These are phyloP conservation scores for Phialophora tarda DNA, from an alignment of 2,329 filamentous ascomycete species.

Conservation along the genomic window DNA sequence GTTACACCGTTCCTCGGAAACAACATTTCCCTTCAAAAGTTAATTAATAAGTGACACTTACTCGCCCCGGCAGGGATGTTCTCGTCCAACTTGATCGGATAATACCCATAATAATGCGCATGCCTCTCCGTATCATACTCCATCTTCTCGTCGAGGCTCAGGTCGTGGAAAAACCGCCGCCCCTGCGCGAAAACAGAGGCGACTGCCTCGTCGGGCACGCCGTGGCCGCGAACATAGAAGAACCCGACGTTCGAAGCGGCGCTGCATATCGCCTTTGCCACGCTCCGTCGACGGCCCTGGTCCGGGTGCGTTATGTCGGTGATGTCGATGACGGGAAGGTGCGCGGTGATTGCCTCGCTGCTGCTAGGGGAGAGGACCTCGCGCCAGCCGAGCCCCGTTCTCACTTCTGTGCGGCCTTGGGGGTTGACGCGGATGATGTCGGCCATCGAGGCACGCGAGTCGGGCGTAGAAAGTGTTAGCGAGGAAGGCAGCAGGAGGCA, in stretches of 20 bases:
- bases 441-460: slow-evolving; percentile 8
- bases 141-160: slow-evolving; percentile 33
- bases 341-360: slow-evolving; percentile 39
- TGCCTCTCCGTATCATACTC: slow-evolving; percentile 30
- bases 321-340: slow-evolving; percentile 63
- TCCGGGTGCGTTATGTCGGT: slow-evolving; percentile 46
- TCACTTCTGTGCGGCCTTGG: slow-evolving; percentile 28
- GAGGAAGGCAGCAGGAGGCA: background rate
- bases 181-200: slow-evolving; percentile 24
- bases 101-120: slow-evolving; percentile 34
- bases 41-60: slow-evolving; percentile 9
- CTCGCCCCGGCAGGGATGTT: slow-evolving; percentile 29
- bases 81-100: slow-evolving; percentile 29
- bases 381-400: slow-evolving; percentile 33
- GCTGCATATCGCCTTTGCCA: slow-evolving; percentile 51
- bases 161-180: slow-evolving; percentile 30
- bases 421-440: slow-evolving; percentile 22
- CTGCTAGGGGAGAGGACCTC: slow-evolving; percentile 16
- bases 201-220: slow-evolving; percentile 47
- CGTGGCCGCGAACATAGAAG: slow-evolving; percentile 57
- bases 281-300: slow-evolving; percentile 45
- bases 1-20: background rate
- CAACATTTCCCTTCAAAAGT: background rate
- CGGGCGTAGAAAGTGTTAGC: background rate
- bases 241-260: slow-evolving; percentile 59